A percentile compares a stretch with the other conserved stretches of the same genome.
Evolutionary conservation across 2,329 filamentous ascomycete species (phyloP).

Genomic region (Alternaria hordeiaustralica): DNA sequence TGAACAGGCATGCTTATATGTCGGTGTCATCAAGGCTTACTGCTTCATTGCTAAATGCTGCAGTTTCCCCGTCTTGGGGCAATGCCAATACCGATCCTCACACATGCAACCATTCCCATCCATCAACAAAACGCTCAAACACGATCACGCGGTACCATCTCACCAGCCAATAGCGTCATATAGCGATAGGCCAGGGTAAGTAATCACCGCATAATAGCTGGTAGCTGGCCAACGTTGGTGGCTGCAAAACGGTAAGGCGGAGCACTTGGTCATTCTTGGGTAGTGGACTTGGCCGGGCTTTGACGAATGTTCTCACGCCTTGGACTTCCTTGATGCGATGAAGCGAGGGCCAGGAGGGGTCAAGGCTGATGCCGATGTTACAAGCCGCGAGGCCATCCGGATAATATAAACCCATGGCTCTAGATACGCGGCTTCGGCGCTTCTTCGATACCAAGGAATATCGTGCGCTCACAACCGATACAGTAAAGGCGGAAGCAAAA

Average conservation of each 20-base stretch:
- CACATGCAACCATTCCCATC: not conserved
- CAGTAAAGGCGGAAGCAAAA: not conserved
- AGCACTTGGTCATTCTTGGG: not conserved
- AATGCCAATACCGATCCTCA: not conserved
- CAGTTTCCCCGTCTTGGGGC: not conserved
- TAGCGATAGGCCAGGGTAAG: not conserved
- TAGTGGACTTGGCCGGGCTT: not conserved
- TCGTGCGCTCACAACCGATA: not conserved
- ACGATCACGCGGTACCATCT: constrained; percentile 2
- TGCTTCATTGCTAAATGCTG: not conserved
- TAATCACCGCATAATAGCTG: not conserved
- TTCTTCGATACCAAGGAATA: not conserved
- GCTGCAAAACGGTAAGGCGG: constrained; percentile 5
- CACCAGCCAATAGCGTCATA: not conserved
- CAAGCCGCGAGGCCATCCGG: not conserved
- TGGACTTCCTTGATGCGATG: not conserved
- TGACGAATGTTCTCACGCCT: not conserved
- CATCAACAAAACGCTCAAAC: not conserved
- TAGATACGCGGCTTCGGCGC: not conserved
- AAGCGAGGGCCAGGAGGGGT: not conserved
- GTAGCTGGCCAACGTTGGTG: not conserved
- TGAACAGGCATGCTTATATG: not conserved
- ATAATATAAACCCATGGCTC: not conserved
- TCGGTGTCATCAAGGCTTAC: not conserved
- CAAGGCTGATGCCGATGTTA: not conserved